These are phyloP conservation scores for Dalechampia spathulata DNA, from an alignment of 441 rosid genomes.

Conservation along the genomic window DNA sequence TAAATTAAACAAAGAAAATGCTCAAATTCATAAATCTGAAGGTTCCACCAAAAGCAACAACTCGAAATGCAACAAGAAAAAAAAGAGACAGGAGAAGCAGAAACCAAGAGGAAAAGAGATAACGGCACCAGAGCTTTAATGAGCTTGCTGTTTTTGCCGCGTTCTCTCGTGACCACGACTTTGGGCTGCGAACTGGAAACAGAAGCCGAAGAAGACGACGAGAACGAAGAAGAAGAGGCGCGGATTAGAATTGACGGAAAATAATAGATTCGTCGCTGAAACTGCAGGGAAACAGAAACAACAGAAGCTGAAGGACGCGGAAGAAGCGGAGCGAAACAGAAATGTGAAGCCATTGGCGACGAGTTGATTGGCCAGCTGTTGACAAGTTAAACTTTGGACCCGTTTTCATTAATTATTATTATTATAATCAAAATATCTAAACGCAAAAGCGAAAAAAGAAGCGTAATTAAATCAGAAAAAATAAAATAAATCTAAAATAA, in stretches of 20 bases:
- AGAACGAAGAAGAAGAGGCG: constrained; percentile 16
- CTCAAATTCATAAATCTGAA: too few species aligned
- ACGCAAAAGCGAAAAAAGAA: too few species aligned
- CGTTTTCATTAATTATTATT: too few species aligned
- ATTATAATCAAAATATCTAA: too few species aligned
- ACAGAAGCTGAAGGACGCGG: not conserved
- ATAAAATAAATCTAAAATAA: too few species aligned
- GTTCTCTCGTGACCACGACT: constrained; percentile 88
- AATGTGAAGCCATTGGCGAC: constrained; percentile 27
- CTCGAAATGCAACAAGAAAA: not conserved
- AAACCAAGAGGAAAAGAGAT: constrained; percentile 1
- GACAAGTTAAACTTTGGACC: constrained; percentile 14
- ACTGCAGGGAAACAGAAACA: constrained; percentile 5
- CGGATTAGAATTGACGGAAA: constrained; percentile 16
- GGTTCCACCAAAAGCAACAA: too few species aligned
- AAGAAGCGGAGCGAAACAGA: constrained; percentile 13
- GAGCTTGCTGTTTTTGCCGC: constrained; percentile 83
- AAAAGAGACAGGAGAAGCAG: not conserved
- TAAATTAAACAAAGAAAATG: too few species aligned
- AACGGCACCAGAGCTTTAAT: constrained; percentile 58
- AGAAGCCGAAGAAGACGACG: too few species aligned
- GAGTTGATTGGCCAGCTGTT: constrained; percentile 27
- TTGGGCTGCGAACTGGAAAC: constrained; percentile 22
- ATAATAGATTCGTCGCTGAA: constrained; percentile 17
- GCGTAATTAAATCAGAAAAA: too few species aligned